phyloP scores from a whole-genome alignment of 495 filamentous ascomycete species.

The Echria macrotheca region DNA sequence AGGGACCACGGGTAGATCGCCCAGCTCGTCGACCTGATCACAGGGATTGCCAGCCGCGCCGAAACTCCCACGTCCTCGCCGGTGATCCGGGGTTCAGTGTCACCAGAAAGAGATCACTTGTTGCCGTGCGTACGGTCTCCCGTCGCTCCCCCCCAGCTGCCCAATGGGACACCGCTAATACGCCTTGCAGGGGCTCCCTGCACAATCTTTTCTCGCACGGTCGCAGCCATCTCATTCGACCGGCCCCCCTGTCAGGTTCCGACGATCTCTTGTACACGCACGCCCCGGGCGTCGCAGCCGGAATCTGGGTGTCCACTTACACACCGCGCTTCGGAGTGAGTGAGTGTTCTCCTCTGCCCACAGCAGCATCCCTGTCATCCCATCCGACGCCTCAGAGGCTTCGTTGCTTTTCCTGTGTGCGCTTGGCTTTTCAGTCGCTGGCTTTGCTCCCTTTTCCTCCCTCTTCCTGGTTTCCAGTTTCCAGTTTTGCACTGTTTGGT shows the following conservation, averaged over 20 bases:
- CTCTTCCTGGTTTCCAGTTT: constrained; percentile 1
- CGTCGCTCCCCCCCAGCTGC: constrained; percentile 9
- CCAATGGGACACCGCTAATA: constrained; percentile 26
- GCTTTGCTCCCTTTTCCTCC: neutral
- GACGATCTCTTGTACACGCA: neutral
- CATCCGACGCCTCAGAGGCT: constrained; percentile 6
- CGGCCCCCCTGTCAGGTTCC: constrained; percentile 8
- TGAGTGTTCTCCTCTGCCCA: constrained; percentile 11
- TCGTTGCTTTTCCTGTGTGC: constrained; percentile 19
- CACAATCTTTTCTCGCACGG: constrained; percentile 9
- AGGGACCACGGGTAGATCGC: constrained; percentile 4
- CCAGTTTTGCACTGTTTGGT: neutral
- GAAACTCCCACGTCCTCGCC: constrained; percentile 15
- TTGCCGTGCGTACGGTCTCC: constrained; percentile 18
- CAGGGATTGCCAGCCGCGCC: constrained; percentile 24
- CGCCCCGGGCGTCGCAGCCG: neutral
- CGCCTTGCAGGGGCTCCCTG: constrained; percentile 23
- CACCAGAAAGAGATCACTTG: constrained; percentile 24
- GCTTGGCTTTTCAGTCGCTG: constrained; percentile 2
- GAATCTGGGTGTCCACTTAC: constrained; percentile 16
- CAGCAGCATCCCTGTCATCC: constrained; percentile 8
- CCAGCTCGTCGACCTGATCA: constrained; percentile 19
- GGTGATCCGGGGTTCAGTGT: constrained; percentile 29
- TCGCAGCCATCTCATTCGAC: constrained; percentile 16
- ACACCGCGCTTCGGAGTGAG: constrained; percentile 13